phyloP scores from a whole-genome alignment of 257 asterid genomes.

The Nicotiana tomentosiformis region DNA sequence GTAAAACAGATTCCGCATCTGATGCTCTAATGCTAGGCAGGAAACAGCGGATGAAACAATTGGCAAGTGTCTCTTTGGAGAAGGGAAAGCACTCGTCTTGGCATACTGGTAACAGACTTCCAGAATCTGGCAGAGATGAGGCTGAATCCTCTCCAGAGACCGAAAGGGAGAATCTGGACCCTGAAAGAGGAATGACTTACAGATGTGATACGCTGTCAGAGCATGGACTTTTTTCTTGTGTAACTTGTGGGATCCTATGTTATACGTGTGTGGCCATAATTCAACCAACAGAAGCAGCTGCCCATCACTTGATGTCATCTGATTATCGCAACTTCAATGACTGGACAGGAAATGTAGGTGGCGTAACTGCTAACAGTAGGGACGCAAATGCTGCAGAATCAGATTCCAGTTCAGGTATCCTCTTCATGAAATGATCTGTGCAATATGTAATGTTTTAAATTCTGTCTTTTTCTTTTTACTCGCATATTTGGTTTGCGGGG shows the following conservation, averaged over 20 bases:
- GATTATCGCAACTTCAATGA: slow-evolving; percentile 51
- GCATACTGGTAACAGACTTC: slow-evolving; percentile 26
- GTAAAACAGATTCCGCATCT: slow-evolving; percentile 22
- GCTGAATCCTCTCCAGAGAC: slow-evolving; percentile 23
- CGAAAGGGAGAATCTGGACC: slow-evolving; percentile 24
- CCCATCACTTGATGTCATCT: slow-evolving; percentile 59
- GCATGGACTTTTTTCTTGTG: slow-evolving; percentile 89
- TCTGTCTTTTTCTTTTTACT: neutral
- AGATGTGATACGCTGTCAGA: slow-evolving; percentile 41
- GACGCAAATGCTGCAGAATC: slow-evolving; percentile 30
- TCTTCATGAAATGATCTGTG: neutral
- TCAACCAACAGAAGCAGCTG: slow-evolving; percentile 73
- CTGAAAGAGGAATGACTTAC: slow-evolving; percentile 37
- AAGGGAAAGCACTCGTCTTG: slow-evolving; percentile 33
- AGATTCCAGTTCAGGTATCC: slow-evolving; percentile 44
- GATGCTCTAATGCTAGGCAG: slow-evolving; percentile 27
- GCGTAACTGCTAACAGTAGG: slow-evolving; percentile 18
- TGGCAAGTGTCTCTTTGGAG: slow-evolving; percentile 20
- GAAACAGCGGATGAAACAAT: slow-evolving; percentile 35
- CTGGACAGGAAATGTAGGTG: slow-evolving; percentile 37
- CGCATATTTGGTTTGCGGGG: neutral
- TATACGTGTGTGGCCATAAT: slow-evolving; percentile 84
- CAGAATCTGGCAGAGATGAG: slow-evolving; percentile 15
- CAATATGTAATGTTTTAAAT: neutral
- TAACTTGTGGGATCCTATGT: slow-evolving; percentile 96